phyloP scores from a whole-genome alignment of 2,329 filamentous ascomycete genomes.

The Sarocladiaceae sp. region DNA sequence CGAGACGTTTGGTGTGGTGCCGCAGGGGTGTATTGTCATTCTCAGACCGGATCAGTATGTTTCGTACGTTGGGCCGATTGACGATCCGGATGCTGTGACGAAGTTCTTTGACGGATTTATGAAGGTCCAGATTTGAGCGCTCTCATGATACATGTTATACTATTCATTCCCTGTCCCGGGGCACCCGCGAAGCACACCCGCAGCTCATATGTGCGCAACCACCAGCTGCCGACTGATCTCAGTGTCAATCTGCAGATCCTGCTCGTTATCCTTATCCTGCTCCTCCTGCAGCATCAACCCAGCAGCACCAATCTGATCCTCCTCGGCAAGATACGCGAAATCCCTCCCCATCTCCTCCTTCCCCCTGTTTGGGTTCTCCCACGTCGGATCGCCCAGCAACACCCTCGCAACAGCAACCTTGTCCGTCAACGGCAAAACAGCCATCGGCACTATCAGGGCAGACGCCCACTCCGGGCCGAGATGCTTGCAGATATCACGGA shows the following conservation, averaged over 20 bases:
- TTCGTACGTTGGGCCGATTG: constrained; percentile 10
- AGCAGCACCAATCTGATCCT: background rate
- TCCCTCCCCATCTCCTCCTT: background rate
- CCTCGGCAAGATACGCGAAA: background rate
- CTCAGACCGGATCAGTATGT: constrained; percentile 17
- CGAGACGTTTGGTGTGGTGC: constrained; percentile 36
- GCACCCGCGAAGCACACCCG: background rate
- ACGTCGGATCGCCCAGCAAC: background rate
- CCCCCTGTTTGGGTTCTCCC: background rate
- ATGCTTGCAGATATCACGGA: background rate
- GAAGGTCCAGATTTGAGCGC: background rate
- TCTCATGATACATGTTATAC: too few relatives aligned
- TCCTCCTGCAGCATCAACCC: background rate
- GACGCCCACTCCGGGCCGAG: background rate
- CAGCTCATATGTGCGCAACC: background rate
- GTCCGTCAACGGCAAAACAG: background rate
- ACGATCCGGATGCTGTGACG: constrained; percentile 1
- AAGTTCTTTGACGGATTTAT: constrained; percentile 9
- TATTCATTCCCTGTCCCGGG: too few relatives aligned
- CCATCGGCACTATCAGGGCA: background rate
- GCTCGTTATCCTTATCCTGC: background rate
- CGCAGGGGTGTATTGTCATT: constrained; percentile 26
- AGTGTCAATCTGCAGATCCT: background rate
- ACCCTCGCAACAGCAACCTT: background rate
- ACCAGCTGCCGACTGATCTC: background rate